Evolutionary conservation across 805 yeast species (phyloP).

Genomic region (Blastobotrys muscicola): DNA sequence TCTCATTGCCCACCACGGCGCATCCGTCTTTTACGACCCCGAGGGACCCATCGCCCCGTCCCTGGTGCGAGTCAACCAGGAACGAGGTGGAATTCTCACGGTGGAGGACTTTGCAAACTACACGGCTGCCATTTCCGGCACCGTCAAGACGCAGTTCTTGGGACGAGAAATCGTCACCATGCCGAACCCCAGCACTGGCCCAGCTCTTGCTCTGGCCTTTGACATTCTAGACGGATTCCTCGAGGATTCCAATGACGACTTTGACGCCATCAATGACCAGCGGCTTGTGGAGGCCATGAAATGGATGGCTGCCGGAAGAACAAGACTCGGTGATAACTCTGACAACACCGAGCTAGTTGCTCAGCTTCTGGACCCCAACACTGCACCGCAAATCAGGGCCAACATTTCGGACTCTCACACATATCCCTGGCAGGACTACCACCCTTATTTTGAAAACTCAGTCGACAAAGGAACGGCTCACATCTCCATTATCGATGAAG

Average conservation of each 20-base stretch:
- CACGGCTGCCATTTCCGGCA: conserved; percentile 38
- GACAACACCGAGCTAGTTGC: conserved; percentile 22
- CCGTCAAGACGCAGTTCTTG: conserved; percentile 33
- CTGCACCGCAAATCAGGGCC: conserved; percentile 48
- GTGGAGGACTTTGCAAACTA: conserved; percentile 60
- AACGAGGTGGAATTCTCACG: conserved; percentile 59
- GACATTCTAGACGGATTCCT: conserved; percentile 35
- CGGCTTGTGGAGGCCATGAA: conserved; percentile 79
- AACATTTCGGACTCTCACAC: conserved; percentile 53
- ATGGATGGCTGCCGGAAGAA: conserved; percentile 82
- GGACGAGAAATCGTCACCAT: conserved; percentile 44
- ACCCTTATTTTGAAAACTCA: conserved; percentile 66
- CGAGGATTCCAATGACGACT: conserved; percentile 28
- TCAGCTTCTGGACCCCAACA: conserved; percentile 38
- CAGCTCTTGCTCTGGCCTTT: conserved; percentile 69
- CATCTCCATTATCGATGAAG: conserved; percentile 64
- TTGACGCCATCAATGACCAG: conserved; percentile 45
- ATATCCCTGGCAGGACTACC: conserved; percentile 57
- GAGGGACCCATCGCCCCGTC: conserved; percentile 59
- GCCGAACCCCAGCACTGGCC: conserved; percentile 74
- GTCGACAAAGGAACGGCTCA: conserved; percentile 92
- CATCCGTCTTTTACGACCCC: conserved; percentile 75
- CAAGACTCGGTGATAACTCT: conserved; percentile 69
- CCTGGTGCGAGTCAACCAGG: conserved; percentile 41
- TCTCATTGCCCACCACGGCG: conserved; percentile 65